Conservation (phyloP, 306 rosid species). For the Cicer yamashitae region DNA sequence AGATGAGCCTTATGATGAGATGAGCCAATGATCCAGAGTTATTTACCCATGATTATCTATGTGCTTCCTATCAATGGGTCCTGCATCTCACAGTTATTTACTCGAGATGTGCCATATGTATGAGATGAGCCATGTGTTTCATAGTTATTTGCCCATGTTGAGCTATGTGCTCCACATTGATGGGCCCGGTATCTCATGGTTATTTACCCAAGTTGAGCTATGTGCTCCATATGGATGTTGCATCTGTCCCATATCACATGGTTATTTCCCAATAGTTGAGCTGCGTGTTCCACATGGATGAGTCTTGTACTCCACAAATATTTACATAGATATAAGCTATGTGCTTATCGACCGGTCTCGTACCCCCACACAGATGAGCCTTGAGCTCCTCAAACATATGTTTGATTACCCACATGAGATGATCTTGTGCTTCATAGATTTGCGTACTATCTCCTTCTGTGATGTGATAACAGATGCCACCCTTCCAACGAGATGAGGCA, state of each 20-base stretch:
- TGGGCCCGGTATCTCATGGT: neutral
- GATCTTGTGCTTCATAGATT: no score
- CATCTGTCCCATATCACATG: neutral
- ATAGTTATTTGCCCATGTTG: neutral
- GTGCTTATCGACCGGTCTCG: neutral
- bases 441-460: no score
- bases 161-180: slow-evolving; percentile 4
- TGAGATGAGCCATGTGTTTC: neutral
- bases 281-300: slow-evolving; percentile 20
- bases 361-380: neutral
- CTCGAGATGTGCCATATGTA: neutral
- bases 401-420: no score
- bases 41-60: neutral
- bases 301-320: neutral
- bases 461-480: no score
- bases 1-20: neutral
- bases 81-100: neutral
- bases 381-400: no score
- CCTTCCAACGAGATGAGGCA: no score
- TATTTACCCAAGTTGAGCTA: neutral
- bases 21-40: neutral
- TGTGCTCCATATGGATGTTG: neutral
- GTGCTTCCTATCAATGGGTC: neutral
- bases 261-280: neutral
- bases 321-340: neutral